Percentiles rank a stretch among this genome's conserved stretches.
Conservation (phyloP, 257 asterid genomes). For the Gynochthodes officinalis region DNA sequence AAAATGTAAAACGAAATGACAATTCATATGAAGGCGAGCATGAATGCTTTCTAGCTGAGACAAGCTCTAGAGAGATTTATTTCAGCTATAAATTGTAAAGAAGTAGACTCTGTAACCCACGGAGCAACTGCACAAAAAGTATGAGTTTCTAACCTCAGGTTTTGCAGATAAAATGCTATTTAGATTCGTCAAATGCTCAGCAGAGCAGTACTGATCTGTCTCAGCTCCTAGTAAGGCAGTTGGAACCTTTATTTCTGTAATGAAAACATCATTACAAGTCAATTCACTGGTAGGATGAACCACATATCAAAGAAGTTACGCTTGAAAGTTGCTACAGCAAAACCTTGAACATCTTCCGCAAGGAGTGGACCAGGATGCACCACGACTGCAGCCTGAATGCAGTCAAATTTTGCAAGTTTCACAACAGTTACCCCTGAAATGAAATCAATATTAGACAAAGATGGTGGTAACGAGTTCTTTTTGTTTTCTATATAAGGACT, state of each 20-base stretch:
- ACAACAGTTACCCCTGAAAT: slow-evolving; percentile 45
- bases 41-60: neutral
- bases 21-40: neutral
- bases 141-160: slow-evolving; percentile 29
- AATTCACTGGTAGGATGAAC: neutral
- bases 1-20: no score
- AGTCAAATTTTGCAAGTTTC: slow-evolving; percentile 52
- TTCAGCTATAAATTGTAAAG: neutral
- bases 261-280: neutral
- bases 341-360: slow-evolving; percentile 59
- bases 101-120: neutral
- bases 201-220: slow-evolving; percentile 33
- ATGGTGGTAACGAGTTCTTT: neutral
- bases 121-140: neutral
- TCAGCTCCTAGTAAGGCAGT: slow-evolving; percentile 64
- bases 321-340: neutral
- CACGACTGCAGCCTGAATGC: slow-evolving; percentile 54
- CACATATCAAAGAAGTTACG: neutral
- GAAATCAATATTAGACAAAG: neutral
- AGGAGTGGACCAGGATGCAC: slow-evolving; percentile 66
- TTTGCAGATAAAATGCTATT: slow-evolving; percentile 38
- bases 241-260: slow-evolving; percentile 55
- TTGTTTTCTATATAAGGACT: no score
- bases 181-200: slow-evolving; percentile 38
- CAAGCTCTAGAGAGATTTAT: neutral